These are phyloP conservation scores for Niebla homalea DNA, from an alignment of 495 filamentous ascomycete genomes.

Conservation along the genomic window DNA sequence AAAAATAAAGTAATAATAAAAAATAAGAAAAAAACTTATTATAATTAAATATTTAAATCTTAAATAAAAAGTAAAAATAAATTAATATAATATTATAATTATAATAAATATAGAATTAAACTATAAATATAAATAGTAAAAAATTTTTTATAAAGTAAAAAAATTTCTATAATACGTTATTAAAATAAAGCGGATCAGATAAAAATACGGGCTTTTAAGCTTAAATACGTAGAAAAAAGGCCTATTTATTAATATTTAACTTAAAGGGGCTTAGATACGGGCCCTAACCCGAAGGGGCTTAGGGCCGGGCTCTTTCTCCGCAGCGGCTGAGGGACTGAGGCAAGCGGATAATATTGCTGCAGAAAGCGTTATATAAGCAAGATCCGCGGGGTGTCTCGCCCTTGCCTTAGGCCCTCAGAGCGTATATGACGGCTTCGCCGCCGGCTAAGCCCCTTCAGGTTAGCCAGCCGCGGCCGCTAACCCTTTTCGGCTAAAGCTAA, in stretches of 20 bases:
- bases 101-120: neutral
- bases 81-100: neutral
- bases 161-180: neutral
- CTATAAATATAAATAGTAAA: neutral
- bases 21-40: neutral
- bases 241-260: neutral
- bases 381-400: too few species aligned
- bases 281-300: too few species aligned
- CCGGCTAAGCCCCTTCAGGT: too few species aligned
- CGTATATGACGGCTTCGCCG: too few species aligned
- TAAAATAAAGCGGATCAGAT: neutral
- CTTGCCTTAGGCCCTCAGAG: too few species aligned
- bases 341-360: too few species aligned
- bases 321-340: too few species aligned
- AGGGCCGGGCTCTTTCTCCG: too few species aligned
- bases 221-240: neutral
- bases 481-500: too few species aligned
- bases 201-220: neutral
- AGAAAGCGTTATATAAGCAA: too few species aligned
- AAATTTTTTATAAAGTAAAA: neutral
- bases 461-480: too few species aligned
- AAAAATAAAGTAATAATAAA: neutral
- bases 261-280: too few species aligned
- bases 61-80: neutral
- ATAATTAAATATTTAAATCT: neutral